phyloP scores from a whole-genome alignment of 768 basidiomycete genomes.

The Cystobasidium ongulense region DNA sequence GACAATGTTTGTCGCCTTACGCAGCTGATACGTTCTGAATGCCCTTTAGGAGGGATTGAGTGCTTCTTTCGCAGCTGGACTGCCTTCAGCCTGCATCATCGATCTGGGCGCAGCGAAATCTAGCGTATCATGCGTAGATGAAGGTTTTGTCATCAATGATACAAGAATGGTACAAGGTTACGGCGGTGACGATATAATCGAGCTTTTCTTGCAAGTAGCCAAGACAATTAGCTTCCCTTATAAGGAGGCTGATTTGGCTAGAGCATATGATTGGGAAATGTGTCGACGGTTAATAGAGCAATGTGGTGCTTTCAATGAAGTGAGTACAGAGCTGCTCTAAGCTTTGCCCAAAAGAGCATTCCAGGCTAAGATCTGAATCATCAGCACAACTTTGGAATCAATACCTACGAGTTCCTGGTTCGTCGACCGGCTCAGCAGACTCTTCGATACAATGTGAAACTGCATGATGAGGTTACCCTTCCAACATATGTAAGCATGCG shows the following conservation, averaged over 20 bases:
- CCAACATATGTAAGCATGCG: constrained; percentile 70
- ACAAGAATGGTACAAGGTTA: constrained; percentile 69
- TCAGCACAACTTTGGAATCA: constrained; percentile 80
- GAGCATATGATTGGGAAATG: constrained; percentile 76
- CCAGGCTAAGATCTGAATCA: neutral
- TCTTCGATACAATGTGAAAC: constrained; percentile 77
- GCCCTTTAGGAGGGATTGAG: constrained; percentile 69
- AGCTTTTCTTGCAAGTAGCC: constrained; percentile 55
- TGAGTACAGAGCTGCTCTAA: constrained; percentile 45
- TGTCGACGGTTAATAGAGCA: constrained; percentile 84
- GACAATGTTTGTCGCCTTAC: neutral
- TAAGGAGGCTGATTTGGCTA: constrained; percentile 64
- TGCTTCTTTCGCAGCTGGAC: constrained; percentile 88
- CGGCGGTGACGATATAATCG: constrained; percentile 91
- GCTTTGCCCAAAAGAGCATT: neutral
- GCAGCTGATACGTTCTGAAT: neutral
- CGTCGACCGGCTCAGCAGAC: constrained; percentile 65
- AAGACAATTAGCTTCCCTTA: constrained; percentile 80
- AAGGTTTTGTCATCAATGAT: constrained; percentile 77
- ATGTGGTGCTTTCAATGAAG: constrained; percentile 79
- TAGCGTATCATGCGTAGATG: constrained; percentile 85
- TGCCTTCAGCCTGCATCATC: constrained; percentile 89
- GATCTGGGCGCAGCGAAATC: constrained; percentile 81
- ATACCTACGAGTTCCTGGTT: constrained; percentile 81
- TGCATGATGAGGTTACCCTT: constrained; percentile 90